Percentiles rank a stretch among this genome's conserved stretches.
These are phyloP conservation scores for Mucor velutinosus DNA, from an alignment of 371 early-diverging fungal genomes.

Conservation along the genomic window DNA sequence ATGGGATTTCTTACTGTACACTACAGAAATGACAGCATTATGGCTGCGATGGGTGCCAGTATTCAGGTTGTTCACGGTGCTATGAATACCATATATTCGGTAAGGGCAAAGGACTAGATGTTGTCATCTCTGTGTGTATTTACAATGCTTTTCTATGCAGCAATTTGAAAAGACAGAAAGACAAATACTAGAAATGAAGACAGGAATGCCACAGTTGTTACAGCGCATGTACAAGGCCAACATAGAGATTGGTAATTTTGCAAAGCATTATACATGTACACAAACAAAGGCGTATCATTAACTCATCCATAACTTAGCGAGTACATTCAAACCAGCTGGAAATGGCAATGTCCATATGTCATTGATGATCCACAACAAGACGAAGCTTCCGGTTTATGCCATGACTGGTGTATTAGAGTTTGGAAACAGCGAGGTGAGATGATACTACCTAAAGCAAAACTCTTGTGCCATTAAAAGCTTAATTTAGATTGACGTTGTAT, in stretches of 20 bases:
- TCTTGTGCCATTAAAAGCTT: not conserved
- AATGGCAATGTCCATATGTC: conserved; percentile 6
- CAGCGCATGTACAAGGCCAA: conserved; percentile 31
- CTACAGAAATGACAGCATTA: not conserved
- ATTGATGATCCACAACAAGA: conserved; percentile 3
- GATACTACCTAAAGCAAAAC: not conserved
- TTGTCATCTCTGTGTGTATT: not conserved
- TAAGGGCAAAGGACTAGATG: not conserved
- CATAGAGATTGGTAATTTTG: conserved; percentile 21
- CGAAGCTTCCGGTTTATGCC: not conserved
- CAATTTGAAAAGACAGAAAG: not conserved
- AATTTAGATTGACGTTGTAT: conserved; percentile 6
- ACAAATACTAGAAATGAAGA: conserved; percentile 12
- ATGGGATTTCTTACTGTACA: too few relatives aligned
- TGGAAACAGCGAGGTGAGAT: not conserved
- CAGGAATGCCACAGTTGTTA: conserved; percentile 22
- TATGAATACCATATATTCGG: not conserved
- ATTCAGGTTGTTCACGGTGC: not conserved
- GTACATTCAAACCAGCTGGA: conserved; percentile 12
- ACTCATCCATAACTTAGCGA: not conserved
- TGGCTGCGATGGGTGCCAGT: not conserved
- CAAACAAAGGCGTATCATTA: not conserved
- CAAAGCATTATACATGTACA: not conserved
- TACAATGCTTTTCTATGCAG: not conserved
- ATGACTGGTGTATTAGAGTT: conserved; percentile 1